phyloP scores from a whole-genome alignment of 441 rosid species.

The Adansonia gregorii region DNA sequence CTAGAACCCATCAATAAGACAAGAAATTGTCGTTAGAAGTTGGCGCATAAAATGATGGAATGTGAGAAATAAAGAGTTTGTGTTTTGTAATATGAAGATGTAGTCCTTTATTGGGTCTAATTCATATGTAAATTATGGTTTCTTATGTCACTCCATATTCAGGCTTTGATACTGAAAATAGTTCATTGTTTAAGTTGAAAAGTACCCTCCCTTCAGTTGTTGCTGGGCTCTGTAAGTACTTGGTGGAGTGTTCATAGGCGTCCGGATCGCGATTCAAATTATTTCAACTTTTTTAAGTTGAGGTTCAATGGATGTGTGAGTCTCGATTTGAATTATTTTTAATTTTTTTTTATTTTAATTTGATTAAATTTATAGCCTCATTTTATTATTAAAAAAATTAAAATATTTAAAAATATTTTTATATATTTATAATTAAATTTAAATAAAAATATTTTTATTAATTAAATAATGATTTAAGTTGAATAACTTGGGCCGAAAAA shows the following conservation, averaged over 20 bases:
- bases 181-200: not conserved
- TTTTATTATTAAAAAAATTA: too few species aligned
- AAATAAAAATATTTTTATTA: too few species aligned
- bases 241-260: not conserved
- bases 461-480: too few species aligned
- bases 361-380: too few species aligned
- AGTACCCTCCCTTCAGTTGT: not conserved
- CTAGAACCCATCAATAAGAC: not conserved
- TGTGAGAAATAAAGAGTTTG: slow-evolving; percentile 14
- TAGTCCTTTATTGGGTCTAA: not conserved
- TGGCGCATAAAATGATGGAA: not conserved
- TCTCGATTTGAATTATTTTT: too few species aligned
- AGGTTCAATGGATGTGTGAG: too few species aligned
- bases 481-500: too few species aligned
- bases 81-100: not conserved
- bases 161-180: not conserved
- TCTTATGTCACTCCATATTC: not conserved
- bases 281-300: too few species aligned
- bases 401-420: too few species aligned
- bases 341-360: too few species aligned
- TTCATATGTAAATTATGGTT: not conserved
- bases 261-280: too few species aligned
- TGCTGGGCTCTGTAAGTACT: not conserved
- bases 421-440: too few species aligned
- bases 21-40: not conserved